A percentile compares a stretch with the other conserved stretches of the same genome.
Conservation (phyloP, 345 rosid genomes). For the Syzygium jambos region DNA sequence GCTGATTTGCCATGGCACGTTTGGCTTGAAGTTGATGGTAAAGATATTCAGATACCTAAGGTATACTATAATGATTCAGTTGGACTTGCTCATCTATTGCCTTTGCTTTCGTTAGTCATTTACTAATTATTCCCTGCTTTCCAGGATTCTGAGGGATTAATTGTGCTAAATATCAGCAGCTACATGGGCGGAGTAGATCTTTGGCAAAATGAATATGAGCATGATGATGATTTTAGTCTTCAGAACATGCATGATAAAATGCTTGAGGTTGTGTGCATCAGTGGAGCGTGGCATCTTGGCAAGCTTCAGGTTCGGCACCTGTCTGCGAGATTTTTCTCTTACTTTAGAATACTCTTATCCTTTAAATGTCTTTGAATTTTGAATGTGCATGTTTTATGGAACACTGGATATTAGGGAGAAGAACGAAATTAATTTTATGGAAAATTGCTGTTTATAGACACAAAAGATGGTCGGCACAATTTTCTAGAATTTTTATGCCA, state of each 20-base stretch:
- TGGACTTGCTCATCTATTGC: background rate
- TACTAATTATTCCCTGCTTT: background rate
- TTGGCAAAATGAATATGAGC: conserved; percentile 78
- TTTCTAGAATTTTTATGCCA: background rate
- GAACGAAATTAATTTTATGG: background rate
- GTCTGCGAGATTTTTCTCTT: background rate
- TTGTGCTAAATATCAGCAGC: conserved; percentile 78
- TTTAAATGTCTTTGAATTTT: background rate
- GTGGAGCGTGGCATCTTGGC: conserved; percentile 92
- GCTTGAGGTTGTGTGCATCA: conserved; percentile 68
- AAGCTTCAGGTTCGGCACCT: conserved; percentile 55
- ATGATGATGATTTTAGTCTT: conserved; percentile 52
- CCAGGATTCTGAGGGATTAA: conserved; percentile 77
- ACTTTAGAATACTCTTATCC: background rate
- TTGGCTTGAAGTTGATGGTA: conserved; percentile 85
- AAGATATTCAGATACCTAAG: conserved; percentile 66
- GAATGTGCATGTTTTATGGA: background rate
- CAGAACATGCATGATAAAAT: conserved; percentile 73
- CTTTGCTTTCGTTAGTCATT: background rate
- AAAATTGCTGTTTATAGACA: background rate
- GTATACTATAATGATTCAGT: conserved; percentile 12
- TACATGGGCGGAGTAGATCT: conserved; percentile 94
- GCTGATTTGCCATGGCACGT: conserved; percentile 84
- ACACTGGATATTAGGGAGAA: background rate
- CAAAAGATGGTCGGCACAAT: background rate